Evolutionary conservation across 768 basidiomycete species (phyloP).

Genomic region (Pholiota molesta): DNA sequence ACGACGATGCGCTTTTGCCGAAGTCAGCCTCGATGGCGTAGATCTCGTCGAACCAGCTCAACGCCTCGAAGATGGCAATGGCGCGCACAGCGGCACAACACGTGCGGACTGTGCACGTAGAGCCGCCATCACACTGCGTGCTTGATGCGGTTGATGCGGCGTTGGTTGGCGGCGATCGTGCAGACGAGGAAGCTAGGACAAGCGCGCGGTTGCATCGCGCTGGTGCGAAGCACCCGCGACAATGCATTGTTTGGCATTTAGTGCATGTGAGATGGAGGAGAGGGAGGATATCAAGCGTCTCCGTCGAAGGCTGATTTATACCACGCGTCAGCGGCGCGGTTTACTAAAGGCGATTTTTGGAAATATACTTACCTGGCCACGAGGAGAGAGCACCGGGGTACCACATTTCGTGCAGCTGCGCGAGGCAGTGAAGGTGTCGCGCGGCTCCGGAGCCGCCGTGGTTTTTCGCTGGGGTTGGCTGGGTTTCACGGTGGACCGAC

Average conservation of each 20-base stretch:
- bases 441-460: constrained; percentile 1
- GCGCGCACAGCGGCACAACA: constrained; percentile 35
- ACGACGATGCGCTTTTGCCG: neutral
- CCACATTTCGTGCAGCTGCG: constrained; percentile 31
- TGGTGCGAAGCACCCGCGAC: constrained; percentile 35
- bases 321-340: neutral
- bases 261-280: constrained; percentile 31
- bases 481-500: constrained; percentile 1
- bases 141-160: constrained; percentile 1
- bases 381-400: constrained; percentile 22
- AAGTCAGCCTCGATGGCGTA: constrained; percentile 28
- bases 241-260: constrained; percentile 31
- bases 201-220: constrained; percentile 21
- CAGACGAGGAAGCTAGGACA: constrained; percentile 4
- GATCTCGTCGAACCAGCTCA: constrained; percentile 33
- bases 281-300: constrained; percentile 14
- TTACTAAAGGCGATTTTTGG: neutral
- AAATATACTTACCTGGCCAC: constrained; percentile 23
- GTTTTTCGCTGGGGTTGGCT: neutral
- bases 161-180: neutral
- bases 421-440: constrained; percentile 24
- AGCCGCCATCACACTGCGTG: constrained; percentile 27
- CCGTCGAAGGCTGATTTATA: neutral
- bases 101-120: constrained; percentile 29
- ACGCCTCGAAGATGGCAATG: constrained; percentile 35